These are phyloP conservation scores for Cryptococcus deneoformans DNA, from an alignment of 1,284 basidiomycete species.

Conservation along the genomic window DNA sequence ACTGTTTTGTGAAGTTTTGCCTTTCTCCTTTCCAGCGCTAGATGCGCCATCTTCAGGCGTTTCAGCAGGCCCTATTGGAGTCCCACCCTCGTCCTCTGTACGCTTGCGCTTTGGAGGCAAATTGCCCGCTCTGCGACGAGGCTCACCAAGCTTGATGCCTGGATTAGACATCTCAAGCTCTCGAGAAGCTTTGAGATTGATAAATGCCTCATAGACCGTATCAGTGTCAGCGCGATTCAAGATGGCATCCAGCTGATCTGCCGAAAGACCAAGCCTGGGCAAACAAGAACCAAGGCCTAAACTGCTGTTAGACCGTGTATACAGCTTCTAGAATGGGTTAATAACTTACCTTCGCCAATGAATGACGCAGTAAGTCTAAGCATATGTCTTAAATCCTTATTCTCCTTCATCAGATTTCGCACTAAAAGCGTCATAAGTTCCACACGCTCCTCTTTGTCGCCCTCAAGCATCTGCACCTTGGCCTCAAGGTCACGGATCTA, in stretches of 20 bases:
- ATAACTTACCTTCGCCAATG: slow-evolving; percentile 67
- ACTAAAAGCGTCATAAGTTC: slow-evolving; percentile 76
- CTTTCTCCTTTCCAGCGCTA: background rate
- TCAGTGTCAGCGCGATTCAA: slow-evolving; percentile 83
- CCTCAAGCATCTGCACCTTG: slow-evolving; percentile 82
- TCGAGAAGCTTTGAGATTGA: slow-evolving; percentile 51
- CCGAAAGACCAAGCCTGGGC: slow-evolving; percentile 69
- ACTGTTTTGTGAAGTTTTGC: background rate
- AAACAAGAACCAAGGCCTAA: slow-evolving; percentile 58
- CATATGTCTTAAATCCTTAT: slow-evolving; percentile 73
- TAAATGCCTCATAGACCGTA: slow-evolving; percentile 83
- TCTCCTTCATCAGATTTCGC: slow-evolving; percentile 85
- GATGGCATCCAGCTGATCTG: slow-evolving; percentile 69
- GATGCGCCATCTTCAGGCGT: background rate
- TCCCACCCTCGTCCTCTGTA: slow-evolving; percentile 1
- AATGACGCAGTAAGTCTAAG: slow-evolving; percentile 71
- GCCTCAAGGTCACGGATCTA: slow-evolving; percentile 91
- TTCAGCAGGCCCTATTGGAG: background rate
- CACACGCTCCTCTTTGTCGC: slow-evolving; percentile 80
- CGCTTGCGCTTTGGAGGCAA: slow-evolving; percentile 28
- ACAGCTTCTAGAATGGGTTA: background rate
- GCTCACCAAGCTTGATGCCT: slow-evolving; percentile 27
- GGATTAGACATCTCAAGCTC: slow-evolving; percentile 37
- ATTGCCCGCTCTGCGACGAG: slow-evolving; percentile 10
- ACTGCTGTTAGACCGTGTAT: background rate